Conservation (phyloP, 2,329 filamentous ascomycete genomes). For the Fusarium sp. region DNA sequence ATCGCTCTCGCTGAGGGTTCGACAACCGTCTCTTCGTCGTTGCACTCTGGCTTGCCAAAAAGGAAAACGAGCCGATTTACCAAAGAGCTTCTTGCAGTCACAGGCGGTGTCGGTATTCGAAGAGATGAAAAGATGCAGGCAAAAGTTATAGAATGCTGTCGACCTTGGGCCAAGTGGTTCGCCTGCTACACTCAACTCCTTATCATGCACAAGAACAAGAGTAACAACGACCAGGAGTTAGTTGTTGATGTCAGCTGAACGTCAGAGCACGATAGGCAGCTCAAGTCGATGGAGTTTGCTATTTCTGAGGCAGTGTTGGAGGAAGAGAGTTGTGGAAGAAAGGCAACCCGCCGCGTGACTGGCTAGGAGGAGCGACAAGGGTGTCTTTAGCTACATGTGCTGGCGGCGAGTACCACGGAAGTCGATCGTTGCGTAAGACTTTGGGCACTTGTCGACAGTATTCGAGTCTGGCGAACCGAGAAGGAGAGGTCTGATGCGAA, state of each 20-base stretch:
- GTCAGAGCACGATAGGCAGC: not conserved
- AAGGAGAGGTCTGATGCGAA: not conserved
- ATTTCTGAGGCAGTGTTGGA: constrained; percentile 5
- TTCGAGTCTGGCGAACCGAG: not conserved
- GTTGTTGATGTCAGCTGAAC: not conserved
- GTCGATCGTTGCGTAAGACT: not conserved
- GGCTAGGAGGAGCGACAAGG: constrained; percentile 24
- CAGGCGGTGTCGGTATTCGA: not conserved
- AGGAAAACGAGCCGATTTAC: too few relatives aligned
- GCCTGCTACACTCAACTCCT: not conserved
- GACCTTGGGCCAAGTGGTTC: not conserved
- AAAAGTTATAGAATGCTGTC: not conserved
- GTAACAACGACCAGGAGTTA: not conserved
- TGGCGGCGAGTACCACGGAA: not conserved
- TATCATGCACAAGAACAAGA: not conserved
- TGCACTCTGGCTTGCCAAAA: not conserved
- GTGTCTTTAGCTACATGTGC: constrained; percentile 6
- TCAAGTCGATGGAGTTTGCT: constrained; percentile 9
- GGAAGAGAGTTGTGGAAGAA: not conserved
- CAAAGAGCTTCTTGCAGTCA: not conserved
- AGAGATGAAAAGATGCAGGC: not conserved
- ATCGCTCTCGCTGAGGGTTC: not conserved
- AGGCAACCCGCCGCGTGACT: not conserved
- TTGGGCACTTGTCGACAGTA: constrained; percentile 1
- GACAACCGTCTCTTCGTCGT: not conserved